Evolutionary conservation across 2,329 filamentous ascomycete genomes (phyloP).

Genomic region (Tolypocladium inflatum): DNA sequence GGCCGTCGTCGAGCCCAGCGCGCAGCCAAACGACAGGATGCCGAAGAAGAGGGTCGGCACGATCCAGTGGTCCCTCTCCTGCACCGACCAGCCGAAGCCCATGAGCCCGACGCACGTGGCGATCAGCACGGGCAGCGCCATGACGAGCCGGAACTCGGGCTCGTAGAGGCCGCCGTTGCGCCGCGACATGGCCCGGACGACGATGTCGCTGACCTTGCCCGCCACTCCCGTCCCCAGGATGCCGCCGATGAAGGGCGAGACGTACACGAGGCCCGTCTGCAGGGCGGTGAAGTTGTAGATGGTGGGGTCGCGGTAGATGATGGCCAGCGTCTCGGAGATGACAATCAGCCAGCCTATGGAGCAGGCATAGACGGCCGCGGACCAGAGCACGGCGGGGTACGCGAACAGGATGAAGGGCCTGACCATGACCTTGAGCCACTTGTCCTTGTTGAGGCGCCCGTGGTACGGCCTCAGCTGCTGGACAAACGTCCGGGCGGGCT

Average conservation of each 20-base stretch:
- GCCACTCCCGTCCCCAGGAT: slow-evolving; percentile 87
- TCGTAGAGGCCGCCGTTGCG: slow-evolving; percentile 92
- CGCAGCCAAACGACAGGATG: slow-evolving; percentile 84
- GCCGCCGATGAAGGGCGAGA: slow-evolving; percentile 82
- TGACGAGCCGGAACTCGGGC: slow-evolving; percentile 83
- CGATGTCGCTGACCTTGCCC: slow-evolving; percentile 75
- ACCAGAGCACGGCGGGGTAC: slow-evolving; percentile 88
- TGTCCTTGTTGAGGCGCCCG: slow-evolving; percentile 68
- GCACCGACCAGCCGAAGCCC: slow-evolving; percentile 90
- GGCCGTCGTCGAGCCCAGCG: slow-evolving; percentile 77
- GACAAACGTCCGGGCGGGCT: slow-evolving; percentile 59
- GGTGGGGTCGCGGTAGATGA: slow-evolving; percentile 61
- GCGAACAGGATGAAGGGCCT: slow-evolving; percentile 79
- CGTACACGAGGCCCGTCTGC: slow-evolving; percentile 76
- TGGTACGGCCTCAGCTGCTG: slow-evolving; percentile 71
- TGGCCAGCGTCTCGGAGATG: slow-evolving; percentile 75
- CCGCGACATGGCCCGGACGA: slow-evolving; percentile 73
- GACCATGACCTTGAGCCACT: slow-evolving; percentile 67
- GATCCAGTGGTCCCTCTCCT: slow-evolving; percentile 70
- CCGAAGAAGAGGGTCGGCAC: slow-evolving; percentile 93
- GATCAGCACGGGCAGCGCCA: slow-evolving; percentile 72
- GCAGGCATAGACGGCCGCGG: slow-evolving; percentile 71
- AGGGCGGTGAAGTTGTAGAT: slow-evolving; percentile 75
- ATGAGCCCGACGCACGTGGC: slow-evolving; percentile 79
- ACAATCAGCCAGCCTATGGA: slow-evolving; percentile 95